Evolutionary conservation across 2,329 filamentous ascomycete species (phyloP), one percentile per base, ranked within the genome.

Genomic region (Pseudogymnoascus sp.): DNA sequence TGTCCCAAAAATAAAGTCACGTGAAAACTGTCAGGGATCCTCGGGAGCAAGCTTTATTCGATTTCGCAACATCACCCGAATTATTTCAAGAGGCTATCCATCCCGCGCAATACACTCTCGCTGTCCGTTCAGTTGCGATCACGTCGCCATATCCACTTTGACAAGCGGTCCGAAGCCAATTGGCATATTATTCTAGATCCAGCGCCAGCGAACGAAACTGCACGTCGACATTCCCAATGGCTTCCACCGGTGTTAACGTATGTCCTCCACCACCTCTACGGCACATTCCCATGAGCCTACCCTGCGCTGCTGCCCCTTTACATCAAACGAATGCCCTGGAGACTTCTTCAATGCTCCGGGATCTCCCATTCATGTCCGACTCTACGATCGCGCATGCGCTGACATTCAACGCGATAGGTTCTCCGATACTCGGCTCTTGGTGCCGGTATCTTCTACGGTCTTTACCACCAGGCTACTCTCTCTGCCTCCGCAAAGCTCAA

Each of bases 361-460:
- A 35, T 14, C 7, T 14, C 28, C 25, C 9, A 54, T 20, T 33
- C 28, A 20, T 8, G 28, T 14, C 47, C 9, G 28, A 9, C 28
- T 33, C 28, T 33, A 33, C 47, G 33, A 54, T 33, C 3, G 47
- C 47, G 47, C 47, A 54, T 54, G 28, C 47, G 28, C 47, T 54
- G 47, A 54, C 47, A 14, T 7, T 30, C 28, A 54, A 20, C 47
- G 28, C 47, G 70, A 59, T 77, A 99, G 94, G 93, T 99, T 77
- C 85, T 97, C 77, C 92, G 94, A 79, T 99, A 93, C 84, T 93
- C 92, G 74, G 92, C 92, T 74, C 89, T 99, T 69, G 89, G 87
- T 73, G 82, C 91, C 72, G 94, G 94, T 75, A 80, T 97, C 74
- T 87, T 96, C 79, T 99, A 99, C 81, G 94, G 94, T 76, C 86